Base-by-base conservation (phyloP, 495 filamentous ascomycete genomes). In the Aspergillus haitiensis region DNA sequence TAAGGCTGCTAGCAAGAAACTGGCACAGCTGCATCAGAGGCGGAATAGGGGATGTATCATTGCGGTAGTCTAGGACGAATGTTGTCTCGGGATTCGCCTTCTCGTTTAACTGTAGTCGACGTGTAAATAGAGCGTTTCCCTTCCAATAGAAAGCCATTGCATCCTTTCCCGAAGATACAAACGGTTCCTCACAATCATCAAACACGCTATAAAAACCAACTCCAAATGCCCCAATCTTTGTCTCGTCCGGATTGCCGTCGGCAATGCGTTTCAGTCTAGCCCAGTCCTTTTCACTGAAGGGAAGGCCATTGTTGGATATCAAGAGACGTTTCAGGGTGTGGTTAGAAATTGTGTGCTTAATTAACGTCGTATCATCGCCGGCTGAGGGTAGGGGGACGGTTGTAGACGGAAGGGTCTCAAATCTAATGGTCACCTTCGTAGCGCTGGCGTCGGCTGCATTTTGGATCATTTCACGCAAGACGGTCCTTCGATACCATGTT, bases 61-160 rank as follows among this genome's bases (percentile, higher is more conserved):
- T 96, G 70, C 95, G 84, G 70, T 96, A 96, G 62, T 97, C 91
- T 31, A 99, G 81, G 21, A 96, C 84, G 66, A 99, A 99, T 48
- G 88, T 88, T 5, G 95, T 99, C 56, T 92, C 86, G 12, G 78
- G 76, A 60, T 80, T 77, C 49, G 91, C 78, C 7, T 79, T 78
- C 49, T 82, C 77, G 5, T 88, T 83, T 6, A 97, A 68, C 67
- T 86, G 85, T 35, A 91, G 74, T 52, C 87, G 84, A 64, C 91
- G 87, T 5, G 95, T 99, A 69, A 94, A 97, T 5, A 99, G 80
- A 7, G 90, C 89, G 71, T 97, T 96, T 15, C 87, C 90, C 71
- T 96, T 97, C 95, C 95, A 99, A 75, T 97, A 98, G 70, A 99
- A 99, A 10, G 93, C 93, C 90, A 99, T 95, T 21, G 91, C 93